A percentile compares a stretch with the other conserved stretches of the same genome.
Conservation (phyloP, 495 filamentous ascomycete genomes). For the Niebla homalea region DNA sequence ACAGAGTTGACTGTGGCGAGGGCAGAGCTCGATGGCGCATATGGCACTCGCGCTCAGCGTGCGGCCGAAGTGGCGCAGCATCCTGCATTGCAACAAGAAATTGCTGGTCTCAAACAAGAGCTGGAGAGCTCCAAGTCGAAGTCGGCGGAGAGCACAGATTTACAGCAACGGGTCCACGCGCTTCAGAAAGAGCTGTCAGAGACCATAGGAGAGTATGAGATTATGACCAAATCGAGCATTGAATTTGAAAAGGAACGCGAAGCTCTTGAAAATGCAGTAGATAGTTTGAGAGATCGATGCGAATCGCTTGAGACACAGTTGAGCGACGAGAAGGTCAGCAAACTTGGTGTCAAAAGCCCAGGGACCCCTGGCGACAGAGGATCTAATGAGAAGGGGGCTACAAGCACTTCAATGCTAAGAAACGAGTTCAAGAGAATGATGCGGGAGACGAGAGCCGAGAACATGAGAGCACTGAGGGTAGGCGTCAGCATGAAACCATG, state of each 20-base stretch:
- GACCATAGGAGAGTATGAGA: slow-evolving; percentile 75
- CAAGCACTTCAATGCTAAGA: slow-evolving; percentile 59
- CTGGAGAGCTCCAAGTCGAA: slow-evolving; percentile 39
- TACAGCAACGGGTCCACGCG: slow-evolving; percentile 43
- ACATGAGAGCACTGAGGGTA: slow-evolving; percentile 55
- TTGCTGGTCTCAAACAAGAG: slow-evolving; percentile 51
- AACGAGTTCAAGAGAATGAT: slow-evolving; percentile 89
- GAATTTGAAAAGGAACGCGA: slow-evolving; percentile 77
- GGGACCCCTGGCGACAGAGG: slow-evolving; percentile 31
- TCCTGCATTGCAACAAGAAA: slow-evolving; percentile 51
- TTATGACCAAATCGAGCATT: slow-evolving; percentile 72
- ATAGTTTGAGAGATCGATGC: slow-evolving; percentile 53
- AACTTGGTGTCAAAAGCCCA: slow-evolving; percentile 51
- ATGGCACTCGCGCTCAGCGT: slow-evolving; percentile 59
- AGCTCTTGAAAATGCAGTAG: slow-evolving; percentile 59
- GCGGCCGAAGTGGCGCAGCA: slow-evolving; percentile 61
- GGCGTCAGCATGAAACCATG: slow-evolving; percentile 17
- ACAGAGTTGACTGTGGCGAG: slow-evolving; percentile 86
- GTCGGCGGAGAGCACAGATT: slow-evolving; percentile 28
- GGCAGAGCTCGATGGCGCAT: slow-evolving; percentile 90
- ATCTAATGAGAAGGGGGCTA: slow-evolving; percentile 32
- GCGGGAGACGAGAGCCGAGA: slow-evolving; percentile 63
- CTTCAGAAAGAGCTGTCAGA: slow-evolving; percentile 70
- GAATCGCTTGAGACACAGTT: slow-evolving; percentile 55
- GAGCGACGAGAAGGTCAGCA: slow-evolving; percentile 57